These are phyloP conservation scores for Nadsonia starkeyi-henricii DNA, from an alignment of 1,139 yeast species.

Conservation along the genomic window DNA sequence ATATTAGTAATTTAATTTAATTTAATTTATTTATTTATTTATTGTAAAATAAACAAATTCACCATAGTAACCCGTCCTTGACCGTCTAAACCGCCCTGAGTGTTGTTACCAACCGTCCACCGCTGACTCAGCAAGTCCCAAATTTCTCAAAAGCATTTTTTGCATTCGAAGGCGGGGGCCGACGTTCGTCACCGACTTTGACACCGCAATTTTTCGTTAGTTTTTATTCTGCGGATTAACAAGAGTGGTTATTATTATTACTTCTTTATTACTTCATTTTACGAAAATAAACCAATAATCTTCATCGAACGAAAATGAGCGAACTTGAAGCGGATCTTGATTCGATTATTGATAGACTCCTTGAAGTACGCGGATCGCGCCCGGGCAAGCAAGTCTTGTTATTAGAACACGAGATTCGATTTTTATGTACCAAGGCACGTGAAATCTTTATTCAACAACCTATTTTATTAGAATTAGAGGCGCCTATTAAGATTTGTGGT, in stretches of 20 bases:
- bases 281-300: no score
- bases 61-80: no score
- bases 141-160: no score
- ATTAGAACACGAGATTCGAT: constrained; percentile 88
- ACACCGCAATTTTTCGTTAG: background rate
- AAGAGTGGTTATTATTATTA: no score
- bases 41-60: no score
- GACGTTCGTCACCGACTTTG: background rate
- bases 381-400: constrained; percentile 95
- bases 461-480: constrained; percentile 83
- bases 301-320: constrained; percentile 21
- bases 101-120: no score
- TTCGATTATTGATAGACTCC: constrained; percentile 88
- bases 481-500: constrained; percentile 89
- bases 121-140: no score
- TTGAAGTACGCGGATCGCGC: constrained; percentile 95
- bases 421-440: constrained; percentile 91
- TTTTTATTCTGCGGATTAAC: background rate
- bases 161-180: no score
- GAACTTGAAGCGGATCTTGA: constrained; percentile 90
- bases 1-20: background rate
- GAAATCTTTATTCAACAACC: constrained; percentile 97
- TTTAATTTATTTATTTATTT: no score
- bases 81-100: no score
- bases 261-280: no score